A percentile compares a stretch with the other conserved stretches of the same genome.
Evolutionary conservation across 2,329 filamentous ascomycete genomes (phyloP).

Genomic region (Fusarium virguliforme): DNA sequence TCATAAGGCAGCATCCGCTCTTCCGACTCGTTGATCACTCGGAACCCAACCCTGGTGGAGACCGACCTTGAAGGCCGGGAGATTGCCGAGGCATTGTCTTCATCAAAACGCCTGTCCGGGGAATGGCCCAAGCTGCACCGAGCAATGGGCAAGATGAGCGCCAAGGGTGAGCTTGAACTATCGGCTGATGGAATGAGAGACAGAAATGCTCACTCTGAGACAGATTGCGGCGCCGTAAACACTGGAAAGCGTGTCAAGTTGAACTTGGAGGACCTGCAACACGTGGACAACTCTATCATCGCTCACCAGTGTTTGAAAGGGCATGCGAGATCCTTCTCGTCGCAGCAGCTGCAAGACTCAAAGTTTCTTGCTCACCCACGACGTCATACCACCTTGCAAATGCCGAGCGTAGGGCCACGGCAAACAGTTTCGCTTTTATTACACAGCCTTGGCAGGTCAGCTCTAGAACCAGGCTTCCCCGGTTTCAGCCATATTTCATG

Average conservation of each 20-base stretch:
- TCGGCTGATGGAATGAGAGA: background rate
- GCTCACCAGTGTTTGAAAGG: background rate
- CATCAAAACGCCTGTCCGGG: slow-evolving; percentile 5
- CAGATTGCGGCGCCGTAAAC: background rate
- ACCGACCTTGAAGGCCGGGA: too few species aligned
- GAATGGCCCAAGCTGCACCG: background rate
- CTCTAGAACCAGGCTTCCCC: slow-evolving; percentile 1
- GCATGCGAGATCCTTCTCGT: slow-evolving; percentile 1
- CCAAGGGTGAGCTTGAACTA: background rate
- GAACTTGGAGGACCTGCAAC: slow-evolving; percentile 7
- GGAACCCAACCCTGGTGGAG: slow-evolving; percentile 6
- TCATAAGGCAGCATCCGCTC: background rate
- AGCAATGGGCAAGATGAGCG: background rate
- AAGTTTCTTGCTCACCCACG: background rate
- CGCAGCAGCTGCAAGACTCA: background rate
- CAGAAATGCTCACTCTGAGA: background rate
- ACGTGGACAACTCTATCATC: slow-evolving; percentile 6
- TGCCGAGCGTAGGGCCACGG: background rate
- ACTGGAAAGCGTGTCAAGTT: slow-evolving; percentile 1
- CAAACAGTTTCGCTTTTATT: background rate
- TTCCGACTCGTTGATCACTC: slow-evolving; percentile 3
- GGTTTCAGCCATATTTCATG: slow-evolving; percentile 8
- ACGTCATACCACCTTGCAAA: background rate
- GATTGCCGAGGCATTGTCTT: slow-evolving; percentile 3
- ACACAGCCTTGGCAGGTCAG: background rate